Evolutionary conservation across 768 basidiomycete species (phyloP), one percentile per base, ranked within the genome.

Genomic region (Coprinopsis sp.): DNA sequence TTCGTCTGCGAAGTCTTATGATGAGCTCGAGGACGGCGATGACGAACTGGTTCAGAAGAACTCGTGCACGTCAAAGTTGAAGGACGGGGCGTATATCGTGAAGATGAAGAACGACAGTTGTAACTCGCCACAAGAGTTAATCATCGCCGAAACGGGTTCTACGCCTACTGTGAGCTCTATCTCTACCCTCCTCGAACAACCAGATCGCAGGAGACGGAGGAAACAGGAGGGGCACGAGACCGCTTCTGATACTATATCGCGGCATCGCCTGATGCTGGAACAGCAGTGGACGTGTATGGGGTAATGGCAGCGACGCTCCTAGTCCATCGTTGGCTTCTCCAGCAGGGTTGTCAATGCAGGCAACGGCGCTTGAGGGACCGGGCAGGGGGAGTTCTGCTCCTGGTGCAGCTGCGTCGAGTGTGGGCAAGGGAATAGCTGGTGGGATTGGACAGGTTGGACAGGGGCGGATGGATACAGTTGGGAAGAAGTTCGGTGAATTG

Each of bases 131-230:
- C 63, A 67, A 36, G 67, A 70, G 33, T 62, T 72, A 25, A 70
- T 76, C 50, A 69, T 75, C 6, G 60, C 67, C 23, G 71, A 78
- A 58, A 73, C 74, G n/a, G 74, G 73, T 25, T 71, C 72, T 33
- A 74, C 72, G 21, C 74, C 69, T 7, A 71, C 65, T 13, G 67
- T 75, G 66, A 73, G 70, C 53, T 74, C 76, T 2, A 76, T 74
- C 47, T 71, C 72, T 21, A 68, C 64, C 27, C 77, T 73, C 47
- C 59, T 63, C 24, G 61, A 61, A 53, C 61, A 55, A 29, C 58
- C 58, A 41, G 46, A 51, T 50, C 37, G 50, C 36, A 51, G 52
- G 51, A 37, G 33, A 37, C 34, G 38, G 47, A 47, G 37, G 36
- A 11, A 25, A 36, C n/a, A 50, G 28, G 31, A 44, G 46, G 39